phyloP scores from a whole-genome alignment of 2,329 filamentous ascomycete genomes.

The Periconia sp. region DNA sequence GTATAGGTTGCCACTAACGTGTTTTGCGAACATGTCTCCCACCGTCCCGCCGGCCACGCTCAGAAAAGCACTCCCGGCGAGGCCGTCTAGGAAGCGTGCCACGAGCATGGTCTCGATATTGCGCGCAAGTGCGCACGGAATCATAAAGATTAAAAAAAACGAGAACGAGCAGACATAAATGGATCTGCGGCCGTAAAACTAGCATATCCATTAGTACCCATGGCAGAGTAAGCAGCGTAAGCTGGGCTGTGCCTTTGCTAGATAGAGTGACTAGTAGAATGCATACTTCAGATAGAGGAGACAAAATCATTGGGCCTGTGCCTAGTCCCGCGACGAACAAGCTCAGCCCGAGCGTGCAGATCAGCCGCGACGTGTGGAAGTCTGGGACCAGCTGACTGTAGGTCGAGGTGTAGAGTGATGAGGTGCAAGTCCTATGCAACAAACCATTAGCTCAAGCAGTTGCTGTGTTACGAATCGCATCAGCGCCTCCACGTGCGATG shows the following conservation, averaged over 20 bases:
- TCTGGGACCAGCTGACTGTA: slow-evolving; percentile 78
- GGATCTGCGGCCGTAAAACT: slow-evolving; percentile 81
- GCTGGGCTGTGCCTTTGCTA: too few relatives aligned
- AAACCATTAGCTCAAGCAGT: slow-evolving; percentile 6
- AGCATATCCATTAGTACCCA: too few relatives aligned
- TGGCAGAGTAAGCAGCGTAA: too few relatives aligned
- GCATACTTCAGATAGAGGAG: slow-evolving; percentile 57
- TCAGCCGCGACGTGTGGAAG: slow-evolving; percentile 72
- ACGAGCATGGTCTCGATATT: slow-evolving; percentile 84
- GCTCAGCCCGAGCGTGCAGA: slow-evolving; percentile 81
- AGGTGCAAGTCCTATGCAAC: slow-evolving; percentile 72
- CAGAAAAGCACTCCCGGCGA: slow-evolving; percentile 68
- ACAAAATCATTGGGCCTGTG: slow-evolving; percentile 62
- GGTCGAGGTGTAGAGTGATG: slow-evolving; percentile 86
- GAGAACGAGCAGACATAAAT: slow-evolving; percentile 79
- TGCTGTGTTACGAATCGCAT: too few relatives aligned
- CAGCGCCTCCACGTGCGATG: too few relatives aligned
- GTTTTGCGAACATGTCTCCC: slow-evolving; percentile 63
- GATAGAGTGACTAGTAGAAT: slow-evolving; percentile 3
- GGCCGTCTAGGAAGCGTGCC: slow-evolving; percentile 76
- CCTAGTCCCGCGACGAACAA: slow-evolving; percentile 80
- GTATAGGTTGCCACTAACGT: slow-evolving; percentile 33
- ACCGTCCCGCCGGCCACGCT: slow-evolving; percentile 84
- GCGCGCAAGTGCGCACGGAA: slow-evolving; percentile 79
- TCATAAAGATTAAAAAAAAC: slow-evolving; percentile 78